Evolutionary conservation across 805 yeast species (phyloP).

Genomic region (Saccharomycopsis babjevae): DNA sequence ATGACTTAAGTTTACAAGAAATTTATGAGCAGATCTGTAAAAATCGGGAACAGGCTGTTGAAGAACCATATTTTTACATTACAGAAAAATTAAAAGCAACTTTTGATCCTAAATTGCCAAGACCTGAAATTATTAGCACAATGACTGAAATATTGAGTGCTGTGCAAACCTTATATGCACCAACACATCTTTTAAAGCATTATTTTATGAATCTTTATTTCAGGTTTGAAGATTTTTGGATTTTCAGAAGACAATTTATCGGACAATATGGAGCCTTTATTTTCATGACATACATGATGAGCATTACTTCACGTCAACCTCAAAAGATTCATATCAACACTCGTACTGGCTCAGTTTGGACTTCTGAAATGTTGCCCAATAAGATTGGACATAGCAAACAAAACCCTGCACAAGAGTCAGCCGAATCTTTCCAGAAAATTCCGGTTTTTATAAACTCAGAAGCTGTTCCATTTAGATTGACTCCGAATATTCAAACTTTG

Average conservation of each 20-base stretch:
- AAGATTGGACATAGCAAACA: conserved; percentile 43
- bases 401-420: conserved; percentile 40
- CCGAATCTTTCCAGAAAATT: conserved; percentile 24
- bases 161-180: conserved; percentile 79
- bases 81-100: conserved; percentile 84
- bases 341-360: conserved; percentile 82
- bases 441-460: conserved; percentile 90
- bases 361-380: conserved; percentile 92
- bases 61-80: conserved; percentile 82
- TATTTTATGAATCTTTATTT: conserved; percentile 63
- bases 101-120: conserved; percentile 84
- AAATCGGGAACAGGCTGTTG: conserved; percentile 61
- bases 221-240: conserved; percentile 90
- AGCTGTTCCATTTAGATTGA: conserved; percentile 89
- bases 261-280: conserved; percentile 90
- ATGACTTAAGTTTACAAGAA: conserved; percentile 66
- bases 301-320: conserved; percentile 87
- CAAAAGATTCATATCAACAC: conserved; percentile 80
- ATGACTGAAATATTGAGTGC: conserved; percentile 87
- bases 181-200: conserved; percentile 70
- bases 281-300: conserved; percentile 89
- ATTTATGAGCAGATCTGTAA: conserved; percentile 84
- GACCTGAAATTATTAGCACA: conserved; percentile 81
- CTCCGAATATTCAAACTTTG: conserved; percentile 89
- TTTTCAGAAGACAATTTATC: conserved; percentile 89